These are phyloP conservation scores for Phlyctochytrium arcticum DNA, from an alignment of 192 early-diverging fungal species.

Conservation along the genomic window DNA sequence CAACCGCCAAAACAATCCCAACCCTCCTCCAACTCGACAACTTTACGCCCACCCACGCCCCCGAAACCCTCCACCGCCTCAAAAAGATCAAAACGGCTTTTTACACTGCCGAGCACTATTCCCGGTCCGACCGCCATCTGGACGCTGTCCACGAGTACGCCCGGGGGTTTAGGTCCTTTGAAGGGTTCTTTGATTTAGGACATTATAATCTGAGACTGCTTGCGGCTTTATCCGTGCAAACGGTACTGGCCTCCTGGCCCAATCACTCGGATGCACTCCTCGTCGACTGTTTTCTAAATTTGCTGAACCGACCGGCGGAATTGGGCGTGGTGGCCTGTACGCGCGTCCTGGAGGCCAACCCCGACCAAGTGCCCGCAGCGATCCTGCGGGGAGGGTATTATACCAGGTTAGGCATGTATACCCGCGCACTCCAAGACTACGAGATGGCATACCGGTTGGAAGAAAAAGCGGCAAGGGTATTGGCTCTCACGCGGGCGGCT, in stretches of 20 bases:
- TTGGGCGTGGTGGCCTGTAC: constrained; percentile 20
- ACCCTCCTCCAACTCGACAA: constrained; percentile 14
- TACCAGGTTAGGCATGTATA: constrained; percentile 13
- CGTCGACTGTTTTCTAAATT: constrained; percentile 29
- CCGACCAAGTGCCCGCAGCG: constrained; percentile 8
- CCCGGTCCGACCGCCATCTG: not conserved
- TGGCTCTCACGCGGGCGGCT: not conserved
- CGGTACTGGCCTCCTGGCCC: constrained; percentile 10
- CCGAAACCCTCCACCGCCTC: not conserved
- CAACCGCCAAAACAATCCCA: not conserved
- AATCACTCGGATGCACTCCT: constrained; percentile 21
- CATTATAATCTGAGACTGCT: constrained; percentile 17
- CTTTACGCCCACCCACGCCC: constrained; percentile 7
- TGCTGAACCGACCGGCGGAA: constrained; percentile 23
- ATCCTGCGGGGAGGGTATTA: constrained; percentile 14
- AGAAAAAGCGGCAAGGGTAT: not conserved
- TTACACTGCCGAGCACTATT: not conserved
- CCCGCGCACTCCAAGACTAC: constrained; percentile 25
- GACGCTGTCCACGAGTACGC: constrained; percentile 20
- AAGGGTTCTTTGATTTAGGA: constrained; percentile 30
- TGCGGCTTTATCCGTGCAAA: constrained; percentile 20
- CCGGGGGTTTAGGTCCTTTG: constrained; percentile 17
- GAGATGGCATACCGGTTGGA: constrained; percentile 10
- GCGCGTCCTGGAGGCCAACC: constrained; percentile 1
- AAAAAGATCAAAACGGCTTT: constrained; percentile 1